These are phyloP conservation scores for Kuraishia cidri DNA, from an alignment of 805 yeast species.

Conservation along the genomic window DNA sequence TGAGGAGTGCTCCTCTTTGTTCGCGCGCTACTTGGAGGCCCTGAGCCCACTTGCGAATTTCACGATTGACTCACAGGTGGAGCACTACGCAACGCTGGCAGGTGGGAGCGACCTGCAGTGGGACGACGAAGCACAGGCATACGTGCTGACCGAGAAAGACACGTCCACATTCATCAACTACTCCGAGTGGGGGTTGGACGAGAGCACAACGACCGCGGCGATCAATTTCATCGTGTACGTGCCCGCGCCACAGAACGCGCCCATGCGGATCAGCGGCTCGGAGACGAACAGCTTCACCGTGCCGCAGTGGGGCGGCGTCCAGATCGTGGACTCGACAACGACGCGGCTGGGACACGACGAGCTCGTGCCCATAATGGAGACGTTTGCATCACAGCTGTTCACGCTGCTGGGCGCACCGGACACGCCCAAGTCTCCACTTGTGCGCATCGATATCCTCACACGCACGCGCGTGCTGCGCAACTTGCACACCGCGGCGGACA, in stretches of 20 bases:
- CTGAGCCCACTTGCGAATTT: conserved; percentile 56
- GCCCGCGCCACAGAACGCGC: conserved; percentile 41
- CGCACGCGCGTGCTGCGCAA: conserved; percentile 53
- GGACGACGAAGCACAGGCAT: conserved; percentile 14
- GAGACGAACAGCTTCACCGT: conserved; percentile 55
- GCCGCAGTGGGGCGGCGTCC: conserved; percentile 89
- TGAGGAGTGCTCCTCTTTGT: conserved; percentile 36
- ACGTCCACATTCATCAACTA: conserved; percentile 73
- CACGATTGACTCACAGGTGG: conserved; percentile 71
- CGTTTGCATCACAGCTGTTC: conserved; percentile 68
- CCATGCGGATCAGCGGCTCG: conserved; percentile 36
- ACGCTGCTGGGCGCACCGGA: conserved; percentile 63
- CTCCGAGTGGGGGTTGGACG: conserved; percentile 71
- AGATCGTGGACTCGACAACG: conserved; percentile 24
- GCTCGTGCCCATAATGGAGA: conserved; percentile 50
- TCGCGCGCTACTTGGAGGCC: conserved; percentile 45
- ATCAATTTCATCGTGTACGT: conserved; percentile 64
- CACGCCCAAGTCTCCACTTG: conserved; percentile 45
- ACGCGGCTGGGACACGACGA: conserved; percentile 29
- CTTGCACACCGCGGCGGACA: conserved; percentile 53
- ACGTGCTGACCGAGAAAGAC: conserved; percentile 35
- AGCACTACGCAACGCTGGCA: conserved; percentile 46
- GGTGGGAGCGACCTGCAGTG: conserved; percentile 14
- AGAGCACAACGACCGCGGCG: conserved; percentile 43
- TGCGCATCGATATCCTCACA: conserved; percentile 58